Conservation (phyloP, 805 yeast genomes). For the Lipomyces chichibuensis region DNA sequence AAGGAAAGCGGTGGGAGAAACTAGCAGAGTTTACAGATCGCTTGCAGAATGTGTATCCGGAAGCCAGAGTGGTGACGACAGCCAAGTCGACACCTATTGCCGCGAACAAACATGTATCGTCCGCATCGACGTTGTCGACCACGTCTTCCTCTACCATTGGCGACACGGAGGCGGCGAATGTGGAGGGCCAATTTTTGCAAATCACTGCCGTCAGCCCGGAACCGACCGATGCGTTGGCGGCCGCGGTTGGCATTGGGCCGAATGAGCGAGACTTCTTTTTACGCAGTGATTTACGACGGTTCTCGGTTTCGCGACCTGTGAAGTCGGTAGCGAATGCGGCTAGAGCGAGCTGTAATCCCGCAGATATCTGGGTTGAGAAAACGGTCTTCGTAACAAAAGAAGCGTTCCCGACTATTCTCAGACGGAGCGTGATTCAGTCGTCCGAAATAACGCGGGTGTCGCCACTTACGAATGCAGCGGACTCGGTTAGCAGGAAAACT, state of each 20-base stretch:
- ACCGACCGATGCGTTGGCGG: constrained; percentile 65
- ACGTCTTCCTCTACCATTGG: constrained; percentile 10
- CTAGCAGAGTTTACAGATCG: constrained; percentile 80
- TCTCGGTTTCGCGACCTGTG: constrained; percentile 68
- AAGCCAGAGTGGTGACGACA: constrained; percentile 65
- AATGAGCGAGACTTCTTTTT: constrained; percentile 76
- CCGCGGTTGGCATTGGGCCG: constrained; percentile 48
- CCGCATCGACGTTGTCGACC: constrained; percentile 43
- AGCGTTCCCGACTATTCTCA: constrained; percentile 86
- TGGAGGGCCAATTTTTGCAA: constrained; percentile 69
- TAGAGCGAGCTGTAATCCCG: constrained; percentile 30
- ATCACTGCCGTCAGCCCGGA: constrained; percentile 74
- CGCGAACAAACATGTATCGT: not conserved
- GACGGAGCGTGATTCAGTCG: constrained; percentile 69
- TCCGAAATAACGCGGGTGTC: constrained; percentile 60
- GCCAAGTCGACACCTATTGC: not conserved
- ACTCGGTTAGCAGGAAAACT: constrained; percentile 66
- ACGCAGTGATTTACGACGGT: constrained; percentile 69
- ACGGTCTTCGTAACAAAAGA: constrained; percentile 72
- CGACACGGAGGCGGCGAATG: not conserved
- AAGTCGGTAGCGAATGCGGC: constrained; percentile 49
- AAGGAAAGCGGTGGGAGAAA: constrained; percentile 86
- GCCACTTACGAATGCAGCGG: constrained; percentile 82
- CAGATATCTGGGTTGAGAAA: constrained; percentile 88
- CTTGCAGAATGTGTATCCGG: constrained; percentile 73